Evolutionary conservation across 179 eudicot species (phyloP).

Genomic region (Silene coronaria): DNA sequence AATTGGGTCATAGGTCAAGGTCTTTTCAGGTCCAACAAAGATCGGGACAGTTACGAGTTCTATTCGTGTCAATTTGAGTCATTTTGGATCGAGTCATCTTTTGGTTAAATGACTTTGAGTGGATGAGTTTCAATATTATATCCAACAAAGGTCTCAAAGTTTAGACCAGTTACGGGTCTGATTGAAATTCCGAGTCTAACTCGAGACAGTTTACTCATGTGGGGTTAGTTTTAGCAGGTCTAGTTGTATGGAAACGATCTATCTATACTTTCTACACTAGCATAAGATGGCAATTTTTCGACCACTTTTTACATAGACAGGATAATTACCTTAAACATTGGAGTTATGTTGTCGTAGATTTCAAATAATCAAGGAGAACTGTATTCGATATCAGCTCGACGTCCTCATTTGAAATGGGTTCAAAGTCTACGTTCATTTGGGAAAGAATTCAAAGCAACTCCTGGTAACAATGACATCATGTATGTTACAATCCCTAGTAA

Average conservation of each 20-base stretch:
- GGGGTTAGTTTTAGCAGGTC: background rate
- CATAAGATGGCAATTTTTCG: background rate
- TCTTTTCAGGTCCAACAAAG: background rate
- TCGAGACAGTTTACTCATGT: background rate
- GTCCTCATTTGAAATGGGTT: conserved; percentile 70
- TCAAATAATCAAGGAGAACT: conserved; percentile 77
- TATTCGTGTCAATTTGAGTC: background rate
- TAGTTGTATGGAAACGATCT: background rate
- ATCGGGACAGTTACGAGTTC: background rate
- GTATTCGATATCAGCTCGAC: conserved; percentile 54
- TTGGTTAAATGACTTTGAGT: background rate
- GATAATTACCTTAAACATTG: background rate
- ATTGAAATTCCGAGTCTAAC: too few relatives aligned
- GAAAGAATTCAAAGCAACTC: conserved; percentile 36
- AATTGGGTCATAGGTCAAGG: background rate
- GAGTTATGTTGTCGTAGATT: conserved; percentile 39
- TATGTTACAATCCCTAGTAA: conserved; percentile 55
- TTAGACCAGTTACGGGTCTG: too few relatives aligned
- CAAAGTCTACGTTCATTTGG: conserved; percentile 65
- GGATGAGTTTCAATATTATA: background rate
- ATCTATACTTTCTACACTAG: background rate
- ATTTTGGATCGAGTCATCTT: background rate
- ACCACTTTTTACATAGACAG: background rate
- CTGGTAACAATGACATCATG: conserved; percentile 77
- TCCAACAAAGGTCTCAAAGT: too few relatives aligned